Evolutionary conservation across 106 monocot genomes (phyloP), one percentile per base, ranked within the genome.

Genomic region (Acorus gramineus): DNA sequence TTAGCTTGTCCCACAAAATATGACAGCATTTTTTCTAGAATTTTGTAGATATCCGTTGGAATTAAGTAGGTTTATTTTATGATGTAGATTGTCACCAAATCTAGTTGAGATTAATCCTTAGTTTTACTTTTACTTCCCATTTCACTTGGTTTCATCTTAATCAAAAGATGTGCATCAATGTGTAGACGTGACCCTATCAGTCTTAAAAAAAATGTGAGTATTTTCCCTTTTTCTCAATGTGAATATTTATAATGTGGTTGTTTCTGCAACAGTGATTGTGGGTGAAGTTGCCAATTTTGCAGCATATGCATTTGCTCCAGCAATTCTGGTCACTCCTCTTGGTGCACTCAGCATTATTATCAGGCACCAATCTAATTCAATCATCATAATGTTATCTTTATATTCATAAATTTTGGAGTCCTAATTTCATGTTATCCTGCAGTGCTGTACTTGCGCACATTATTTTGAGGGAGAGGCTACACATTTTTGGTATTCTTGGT

Each of bases 331-430:
- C 56, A 93, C 93, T 74, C 93, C 93, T 68, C 93, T 93, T 74
- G 93, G 93, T 76, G 87, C 93, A 57, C 85, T 93, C 52, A 93
- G 93, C 82, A 93, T 93, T 73, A 93, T 93, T 6, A 85, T 93
- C 80, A 93, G 93, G 93, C 74, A 85, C 73, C 71, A 4, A 53
- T 59, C 55, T 11, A 4, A 60, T 2, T 69, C 44, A 7, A 4
- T 53, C 45, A 60, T 59, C 14, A 28, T 28, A 28, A 28, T 28
- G 28, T 55, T 49, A 42, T 10, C 48, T 62, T 66, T 49, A 7
- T 63, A 2, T 60, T 72, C 4, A 14, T 12, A 2, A 11, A 49
- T 57, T 72, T 50, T 7, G 42, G 49, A 56, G 50, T 47, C 44
- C 7, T 64, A 4, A 8, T 44, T 43, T 60, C 11, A 7, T 68